These are phyloP conservation scores for Clonostachys solani DNA, from an alignment of 2,329 filamentous ascomycete species.

Conservation along the genomic window DNA sequence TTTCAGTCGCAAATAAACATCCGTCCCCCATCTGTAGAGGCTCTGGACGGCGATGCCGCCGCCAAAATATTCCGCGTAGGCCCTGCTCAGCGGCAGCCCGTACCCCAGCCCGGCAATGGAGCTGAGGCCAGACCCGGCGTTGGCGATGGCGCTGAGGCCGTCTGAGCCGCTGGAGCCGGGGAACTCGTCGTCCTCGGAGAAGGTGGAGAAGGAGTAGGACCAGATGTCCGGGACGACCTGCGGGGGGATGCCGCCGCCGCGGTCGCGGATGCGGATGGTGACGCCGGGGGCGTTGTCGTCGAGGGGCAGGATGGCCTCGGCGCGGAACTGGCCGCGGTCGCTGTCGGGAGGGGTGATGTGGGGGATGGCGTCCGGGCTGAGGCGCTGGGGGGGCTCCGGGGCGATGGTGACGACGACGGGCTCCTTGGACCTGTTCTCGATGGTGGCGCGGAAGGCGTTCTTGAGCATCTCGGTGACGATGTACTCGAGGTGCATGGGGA, in stretches of 20 bases:
- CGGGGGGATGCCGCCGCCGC: conserved; percentile 88
- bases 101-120: conserved; percentile 93
- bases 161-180: conserved; percentile 32
- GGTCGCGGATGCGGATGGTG: conserved; percentile 90
- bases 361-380: conserved; percentile 12
- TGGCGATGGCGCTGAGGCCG: conserved; percentile 71
- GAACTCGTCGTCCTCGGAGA: conserved; percentile 56
- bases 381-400: conserved; percentile 47
- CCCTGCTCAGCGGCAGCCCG: conserved; percentile 81
- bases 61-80: conserved; percentile 97
- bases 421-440: conserved; percentile 78
- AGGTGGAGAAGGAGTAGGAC: conserved; percentile 97
- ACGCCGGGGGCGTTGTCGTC: conserved; percentile 74
- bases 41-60: conserved; percentile 95
- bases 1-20: conserved; percentile 63
- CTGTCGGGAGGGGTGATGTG: conserved; percentile 26
- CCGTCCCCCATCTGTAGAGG: conserved; percentile 84
- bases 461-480: conserved; percentile 96
- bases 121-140: conserved; percentile 66
- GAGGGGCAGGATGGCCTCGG: conserved; percentile 49
- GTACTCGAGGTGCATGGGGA: conserved; percentile 95
- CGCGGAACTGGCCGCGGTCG: conserved; percentile 32
- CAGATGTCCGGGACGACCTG: conserved; percentile 84
- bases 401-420: conserved; percentile 92
- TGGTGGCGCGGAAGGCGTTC: conserved; percentile 90